Conservation (phyloP, 1,284 basidiomycete species). For the Moesziomyces aphidis region DNA sequence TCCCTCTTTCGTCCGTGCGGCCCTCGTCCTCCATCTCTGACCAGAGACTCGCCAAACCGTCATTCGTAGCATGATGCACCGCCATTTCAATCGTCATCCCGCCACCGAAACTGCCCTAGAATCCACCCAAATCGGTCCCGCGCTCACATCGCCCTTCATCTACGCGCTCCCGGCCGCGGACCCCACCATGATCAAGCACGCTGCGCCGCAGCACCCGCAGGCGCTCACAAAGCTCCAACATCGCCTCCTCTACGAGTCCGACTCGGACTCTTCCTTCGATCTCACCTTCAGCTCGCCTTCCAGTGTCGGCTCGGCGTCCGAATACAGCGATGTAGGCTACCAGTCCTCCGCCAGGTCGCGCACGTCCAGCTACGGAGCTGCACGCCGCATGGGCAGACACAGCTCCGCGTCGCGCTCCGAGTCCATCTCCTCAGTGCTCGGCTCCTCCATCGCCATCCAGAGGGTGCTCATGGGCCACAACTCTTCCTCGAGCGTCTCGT, state of each 20-base stretch:
- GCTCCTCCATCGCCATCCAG: conserved; percentile 34
- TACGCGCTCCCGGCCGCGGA: conserved; percentile 10
- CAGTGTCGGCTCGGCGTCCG: conserved; percentile 27
- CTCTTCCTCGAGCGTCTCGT: neutral
- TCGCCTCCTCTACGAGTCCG: conserved; percentile 50
- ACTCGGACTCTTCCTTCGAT: conserved; percentile 40
- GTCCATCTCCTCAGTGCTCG: conserved; percentile 35
- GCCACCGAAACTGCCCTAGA: conserved; percentile 13
- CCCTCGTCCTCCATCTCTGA: neutral
- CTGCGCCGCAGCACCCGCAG: conserved; percentile 32
- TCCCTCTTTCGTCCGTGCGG: neutral
- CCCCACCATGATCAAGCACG: conserved; percentile 43
- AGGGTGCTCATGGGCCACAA: conserved; percentile 25
- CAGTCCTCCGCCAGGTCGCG: conserved; percentile 17
- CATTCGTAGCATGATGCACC: conserved; percentile 27
- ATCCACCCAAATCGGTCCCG: conserved; percentile 1
- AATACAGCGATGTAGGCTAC: conserved; percentile 37
- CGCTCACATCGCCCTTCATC: conserved; percentile 18
- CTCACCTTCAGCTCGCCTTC: conserved; percentile 39
- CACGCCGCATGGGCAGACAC: conserved; percentile 11
- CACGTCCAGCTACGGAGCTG: conserved; percentile 10
- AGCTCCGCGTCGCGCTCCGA: conserved; percentile 20
- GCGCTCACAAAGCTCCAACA: conserved; percentile 43
- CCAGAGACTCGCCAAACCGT: neutral
- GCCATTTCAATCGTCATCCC: conserved; percentile 5